phyloP scores from a whole-genome alignment of 768 basidiomycete species.

The Kwoniella mangroviensis region DNA sequence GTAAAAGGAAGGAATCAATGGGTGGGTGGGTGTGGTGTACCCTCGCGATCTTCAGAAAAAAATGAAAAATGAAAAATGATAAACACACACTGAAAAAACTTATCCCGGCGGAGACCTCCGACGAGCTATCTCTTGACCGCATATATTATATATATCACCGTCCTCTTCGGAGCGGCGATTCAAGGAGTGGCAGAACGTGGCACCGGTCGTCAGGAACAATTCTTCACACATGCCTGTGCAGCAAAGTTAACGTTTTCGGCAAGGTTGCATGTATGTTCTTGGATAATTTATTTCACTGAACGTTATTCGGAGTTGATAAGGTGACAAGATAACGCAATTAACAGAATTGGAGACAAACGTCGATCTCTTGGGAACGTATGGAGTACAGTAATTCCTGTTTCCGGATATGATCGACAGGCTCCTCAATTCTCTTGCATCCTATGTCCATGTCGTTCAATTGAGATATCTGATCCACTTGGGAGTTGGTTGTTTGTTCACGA shows the following conservation, averaged over 20 bases:
- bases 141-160: too few relatives aligned
- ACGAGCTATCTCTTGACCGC: background rate
- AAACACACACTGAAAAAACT: constrained; percentile 7
- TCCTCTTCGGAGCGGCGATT: background rate
- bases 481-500: too few relatives aligned
- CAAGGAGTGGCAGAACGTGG: background rate
- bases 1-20: background rate
- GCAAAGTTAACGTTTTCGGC: background rate
- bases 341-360: too few relatives aligned
- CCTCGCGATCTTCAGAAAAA: constrained; percentile 3
- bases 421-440: too few relatives aligned
- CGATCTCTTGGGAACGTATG: too few relatives aligned
- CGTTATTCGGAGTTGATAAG: background rate
- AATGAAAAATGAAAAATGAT: constrained; percentile 8
- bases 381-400: too few relatives aligned
- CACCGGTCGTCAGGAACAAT: background rate
- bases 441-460: too few relatives aligned
- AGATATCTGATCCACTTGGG: too few relatives aligned
- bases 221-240: background rate
- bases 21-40: background rate
- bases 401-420: too few relatives aligned
- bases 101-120: constrained; percentile 9
- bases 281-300: background rate
- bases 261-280: background rate
- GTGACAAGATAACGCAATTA: background rate